phyloP scores from a whole-genome alignment of 345 rosid genomes.

The Iberis pinnata region DNA sequence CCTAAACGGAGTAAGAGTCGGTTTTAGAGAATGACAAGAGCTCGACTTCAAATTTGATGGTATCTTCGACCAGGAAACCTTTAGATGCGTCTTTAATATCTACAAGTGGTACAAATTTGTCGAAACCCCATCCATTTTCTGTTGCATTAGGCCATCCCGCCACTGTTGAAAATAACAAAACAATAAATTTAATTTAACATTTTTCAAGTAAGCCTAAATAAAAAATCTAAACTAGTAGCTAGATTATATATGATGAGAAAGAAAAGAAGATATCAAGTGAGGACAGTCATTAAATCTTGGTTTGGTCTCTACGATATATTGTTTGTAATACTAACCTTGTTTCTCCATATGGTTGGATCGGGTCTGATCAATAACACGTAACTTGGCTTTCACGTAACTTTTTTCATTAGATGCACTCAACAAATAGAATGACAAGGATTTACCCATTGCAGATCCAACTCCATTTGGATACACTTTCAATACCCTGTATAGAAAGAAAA shows the following conservation, averaged over 20 bases:
- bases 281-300: no score
- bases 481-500: no score
- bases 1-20: neutral
- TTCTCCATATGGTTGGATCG: conserved; percentile 4
- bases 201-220: neutral
- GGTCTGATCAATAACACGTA: conserved; percentile 9
- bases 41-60: conserved; percentile 2
- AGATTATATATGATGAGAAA: neutral
- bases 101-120: conserved; percentile 7
- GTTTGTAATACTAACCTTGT: conserved; percentile 15
- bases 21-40: conserved; percentile 17
- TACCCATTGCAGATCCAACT: conserved; percentile 7
- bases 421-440: conserved; percentile 17
- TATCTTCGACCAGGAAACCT: conserved; percentile 8
- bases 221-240: neutral
- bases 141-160: conserved; percentile 16
- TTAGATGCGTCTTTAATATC: conserved; percentile 15
- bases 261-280: no score
- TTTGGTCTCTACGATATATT: no score
- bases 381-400: conserved; percentile 13
- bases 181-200: neutral
- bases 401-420: conserved; percentile 10
- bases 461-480: conserved; percentile 20
- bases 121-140: conserved; percentile 17
- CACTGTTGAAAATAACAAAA: neutral